A percentile compares a stretch with the other conserved stretches of the same genome.
phyloP scores from a whole-genome alignment of 2,329 filamentous ascomycete species.

The Cordyceps fumosorosea region DNA sequence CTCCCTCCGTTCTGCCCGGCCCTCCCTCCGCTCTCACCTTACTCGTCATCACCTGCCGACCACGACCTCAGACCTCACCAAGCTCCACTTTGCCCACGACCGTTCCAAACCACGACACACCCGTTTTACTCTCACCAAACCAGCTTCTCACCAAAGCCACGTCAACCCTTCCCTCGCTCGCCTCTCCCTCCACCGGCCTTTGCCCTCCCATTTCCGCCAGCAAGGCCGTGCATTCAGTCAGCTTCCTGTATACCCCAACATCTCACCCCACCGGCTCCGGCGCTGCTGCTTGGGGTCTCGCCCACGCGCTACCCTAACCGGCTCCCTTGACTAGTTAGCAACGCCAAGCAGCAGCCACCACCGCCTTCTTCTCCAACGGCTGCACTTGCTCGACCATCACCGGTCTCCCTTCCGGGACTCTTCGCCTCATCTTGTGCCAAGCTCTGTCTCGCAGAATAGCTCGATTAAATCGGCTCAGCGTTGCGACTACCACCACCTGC shows the following conservation, averaged over 20 bases:
- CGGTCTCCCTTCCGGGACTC: no score
- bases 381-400: not conserved
- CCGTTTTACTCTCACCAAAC: not conserved
- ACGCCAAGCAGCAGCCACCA: slow-evolving; percentile 8
- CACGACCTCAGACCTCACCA: not conserved
- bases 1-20: not conserved
- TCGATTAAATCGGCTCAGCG: not conserved
- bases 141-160: not conserved
- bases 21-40: not conserved
- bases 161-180: not conserved
- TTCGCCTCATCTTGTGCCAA: not conserved
- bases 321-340: not conserved
- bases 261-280: not conserved
- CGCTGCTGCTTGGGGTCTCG: slow-evolving; percentile 4
- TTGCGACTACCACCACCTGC: not conserved
- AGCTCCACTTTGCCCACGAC: not conserved
- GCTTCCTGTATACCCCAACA: not conserved
- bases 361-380: not conserved
- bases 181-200: not conserved
- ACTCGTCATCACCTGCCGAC: no score
- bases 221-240: not conserved
- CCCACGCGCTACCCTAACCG: not conserved
- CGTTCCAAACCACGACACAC: not conserved
- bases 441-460: not conserved
- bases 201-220: not conserved